Evolutionary conservation across 768 basidiomycete species (phyloP).

Genomic region (Trametopsis cervina): DNA sequence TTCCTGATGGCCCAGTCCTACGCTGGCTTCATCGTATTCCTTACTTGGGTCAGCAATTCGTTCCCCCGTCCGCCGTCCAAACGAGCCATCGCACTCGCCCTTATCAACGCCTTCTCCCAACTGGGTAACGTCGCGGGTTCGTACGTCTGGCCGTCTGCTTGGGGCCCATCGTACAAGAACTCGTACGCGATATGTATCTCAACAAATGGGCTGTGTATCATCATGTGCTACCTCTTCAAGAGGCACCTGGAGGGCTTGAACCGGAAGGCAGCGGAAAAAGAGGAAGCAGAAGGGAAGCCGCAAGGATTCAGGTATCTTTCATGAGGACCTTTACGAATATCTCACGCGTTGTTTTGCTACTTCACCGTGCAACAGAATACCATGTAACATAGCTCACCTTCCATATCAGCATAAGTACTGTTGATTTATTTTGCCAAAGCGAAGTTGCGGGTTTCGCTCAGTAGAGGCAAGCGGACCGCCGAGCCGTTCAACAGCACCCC

Average conservation of each 20-base stretch:
- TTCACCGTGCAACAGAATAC: too few relatives aligned
- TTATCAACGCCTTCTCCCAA: constrained; percentile 77
- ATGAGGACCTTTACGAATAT: too few relatives aligned
- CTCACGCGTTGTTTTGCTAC: too few relatives aligned
- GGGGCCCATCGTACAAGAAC: constrained; percentile 64
- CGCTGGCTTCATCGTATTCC: constrained; percentile 62
- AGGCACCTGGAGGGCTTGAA: constrained; percentile 25
- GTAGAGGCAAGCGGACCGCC: too few relatives aligned
- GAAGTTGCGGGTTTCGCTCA: too few relatives aligned
- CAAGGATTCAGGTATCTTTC: constrained; percentile 41
- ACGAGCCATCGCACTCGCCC: constrained; percentile 79
- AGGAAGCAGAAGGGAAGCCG: constrained; percentile 32
- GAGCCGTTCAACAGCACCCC: too few relatives aligned
- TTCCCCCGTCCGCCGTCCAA: constrained; percentile 82
- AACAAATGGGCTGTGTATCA: constrained; percentile 35
- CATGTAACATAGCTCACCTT: too few relatives aligned
- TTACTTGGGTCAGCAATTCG: constrained; percentile 45
- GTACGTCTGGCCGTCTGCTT: constrained; percentile 61
- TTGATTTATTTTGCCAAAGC: too few relatives aligned
- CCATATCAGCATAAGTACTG: too few relatives aligned
- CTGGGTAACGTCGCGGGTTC: constrained; percentile 82
- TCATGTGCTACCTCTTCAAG: constrained; percentile 32
- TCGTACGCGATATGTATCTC: constrained; percentile 73
- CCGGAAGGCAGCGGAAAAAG: constrained; percentile 29
- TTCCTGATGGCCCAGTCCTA: constrained; percentile 77